A percentile compares a stretch with the other conserved stretches of the same genome.
Evolutionary conservation across 345 rosid genomes (phyloP).

Genomic region (Carallia pectinifolia): DNA sequence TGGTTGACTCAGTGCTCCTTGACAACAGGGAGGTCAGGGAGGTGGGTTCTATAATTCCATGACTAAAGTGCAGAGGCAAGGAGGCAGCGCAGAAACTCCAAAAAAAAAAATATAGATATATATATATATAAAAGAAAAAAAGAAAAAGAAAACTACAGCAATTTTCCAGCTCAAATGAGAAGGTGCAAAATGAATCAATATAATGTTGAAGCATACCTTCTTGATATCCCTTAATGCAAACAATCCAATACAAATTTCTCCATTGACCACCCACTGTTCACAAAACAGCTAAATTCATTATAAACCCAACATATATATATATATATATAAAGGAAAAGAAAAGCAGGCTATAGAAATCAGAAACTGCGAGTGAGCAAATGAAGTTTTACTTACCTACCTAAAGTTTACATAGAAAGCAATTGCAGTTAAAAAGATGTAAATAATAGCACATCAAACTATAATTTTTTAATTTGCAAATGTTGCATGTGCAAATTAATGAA

Average conservation of each 20-base stretch:
- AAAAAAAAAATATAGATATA: neutral
- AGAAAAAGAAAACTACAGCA: neutral
- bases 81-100: neutral
- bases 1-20: too few species aligned
- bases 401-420: too few species aligned
- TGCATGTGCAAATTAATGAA: too few species aligned
- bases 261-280: slow-evolving; percentile 98
- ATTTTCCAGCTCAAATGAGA: neutral
- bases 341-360: neutral
- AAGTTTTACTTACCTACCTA: too few species aligned
- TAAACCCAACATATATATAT: neutral
- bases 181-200: slow-evolving; percentile 1
- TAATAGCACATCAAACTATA: neutral
- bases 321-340: slow-evolving; percentile 1
- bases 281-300: slow-evolving; percentile 9
- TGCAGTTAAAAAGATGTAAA: neutral
- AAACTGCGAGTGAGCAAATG: neutral
- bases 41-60: too few species aligned
- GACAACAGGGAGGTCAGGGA: too few species aligned
- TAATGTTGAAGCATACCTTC: slow-evolving; percentile 50
- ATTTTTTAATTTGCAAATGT: neutral
- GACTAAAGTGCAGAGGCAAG: neutral
- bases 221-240: slow-evolving; percentile 85
- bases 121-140: too few species aligned
- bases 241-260: slow-evolving; percentile 95